Percentiles rank a stretch among this genome's conserved stretches.
phyloP scores from a whole-genome alignment of 106 monocot genomes.

The Gastrodia elata region DNA sequence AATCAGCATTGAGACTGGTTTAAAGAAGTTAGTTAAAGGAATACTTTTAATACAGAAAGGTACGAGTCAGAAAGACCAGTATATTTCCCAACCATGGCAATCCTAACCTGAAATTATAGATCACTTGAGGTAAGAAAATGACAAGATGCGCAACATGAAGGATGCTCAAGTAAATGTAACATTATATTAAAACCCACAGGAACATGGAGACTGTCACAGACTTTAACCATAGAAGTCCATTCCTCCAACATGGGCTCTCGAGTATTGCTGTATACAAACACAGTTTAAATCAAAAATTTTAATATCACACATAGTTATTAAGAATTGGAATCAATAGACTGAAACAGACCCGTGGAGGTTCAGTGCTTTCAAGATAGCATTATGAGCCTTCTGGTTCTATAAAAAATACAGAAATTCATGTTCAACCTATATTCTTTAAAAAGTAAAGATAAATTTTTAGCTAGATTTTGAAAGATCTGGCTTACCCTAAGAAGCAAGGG shows the following conservation, averaged over 20 bases:
- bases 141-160: not conserved
- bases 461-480: not conserved
- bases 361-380: constrained; percentile 45
- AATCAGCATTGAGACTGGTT: not conserved
- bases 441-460: not conserved
- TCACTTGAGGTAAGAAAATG: not conserved
- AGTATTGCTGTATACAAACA: constrained; percentile 20
- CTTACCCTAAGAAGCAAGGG: constrained; percentile 28
- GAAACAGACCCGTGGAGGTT: constrained; percentile 38
- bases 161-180: not conserved
- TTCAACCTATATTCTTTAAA: not conserved
- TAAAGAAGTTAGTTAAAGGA: not conserved
- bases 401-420: constrained; percentile 3
- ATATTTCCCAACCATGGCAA: constrained; percentile 65
- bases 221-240: constrained; percentile 42
- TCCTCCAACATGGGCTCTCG: constrained; percentile 29
- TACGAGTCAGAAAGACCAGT: constrained; percentile 62
- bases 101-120: constrained; percentile 37
- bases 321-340: not conserved
- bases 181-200: constrained; percentile 25
- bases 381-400: constrained; percentile 56
- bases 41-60: constrained; percentile 59
- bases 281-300: not conserved
- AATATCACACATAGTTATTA: not conserved
- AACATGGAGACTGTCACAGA: constrained; percentile 33